Percentiles rank a stretch among this genome's conserved stretches.
phyloP scores from a whole-genome alignment of 1,284 basidiomycete species.

The Trichosporon sp. region DNA sequence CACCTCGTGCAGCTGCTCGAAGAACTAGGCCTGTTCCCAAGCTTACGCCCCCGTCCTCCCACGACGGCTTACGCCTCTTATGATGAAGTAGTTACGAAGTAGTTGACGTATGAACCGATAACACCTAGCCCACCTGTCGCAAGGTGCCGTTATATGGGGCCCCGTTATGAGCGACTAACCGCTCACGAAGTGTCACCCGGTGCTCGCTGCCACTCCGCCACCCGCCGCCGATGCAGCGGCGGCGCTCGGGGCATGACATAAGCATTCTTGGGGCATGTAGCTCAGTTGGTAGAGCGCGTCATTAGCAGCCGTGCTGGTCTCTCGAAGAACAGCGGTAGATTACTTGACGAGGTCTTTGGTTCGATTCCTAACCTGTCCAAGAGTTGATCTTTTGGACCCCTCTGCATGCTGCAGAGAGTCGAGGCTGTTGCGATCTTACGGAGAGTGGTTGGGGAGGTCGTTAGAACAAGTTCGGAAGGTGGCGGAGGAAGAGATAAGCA shows the following conservation, averaged over 20 bases:
- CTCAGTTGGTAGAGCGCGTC: slow-evolving; percentile 14
- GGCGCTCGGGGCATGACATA: background rate
- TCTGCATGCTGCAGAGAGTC: background rate
- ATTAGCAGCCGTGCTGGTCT: background rate
- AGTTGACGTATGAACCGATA: slow-evolving; percentile 1
- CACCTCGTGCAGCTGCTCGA: slow-evolving; percentile 14
- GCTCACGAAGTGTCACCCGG: too few species aligned
- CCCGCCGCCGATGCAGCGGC: background rate
- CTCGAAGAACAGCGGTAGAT: background rate
- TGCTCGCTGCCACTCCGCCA: too few species aligned
- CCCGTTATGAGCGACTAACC: too few species aligned
- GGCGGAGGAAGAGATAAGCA: background rate
- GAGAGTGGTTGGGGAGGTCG: too few species aligned
- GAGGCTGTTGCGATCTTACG: too few species aligned
- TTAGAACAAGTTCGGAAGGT: background rate
- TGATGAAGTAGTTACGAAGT: background rate
- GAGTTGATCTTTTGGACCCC: background rate
- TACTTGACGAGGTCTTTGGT: slow-evolving; percentile 15
- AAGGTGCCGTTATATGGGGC: too few species aligned
- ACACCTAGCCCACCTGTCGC: background rate
- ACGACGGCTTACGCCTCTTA: background rate
- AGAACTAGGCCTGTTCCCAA: background rate
- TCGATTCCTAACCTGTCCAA: slow-evolving; percentile 15
- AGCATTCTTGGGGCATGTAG: slow-evolving; percentile 3
- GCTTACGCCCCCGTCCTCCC: background rate